Evolutionary conservation across 2,329 filamentous ascomycete genomes (phyloP).

Genomic region (Huntiella savannae): DNA sequence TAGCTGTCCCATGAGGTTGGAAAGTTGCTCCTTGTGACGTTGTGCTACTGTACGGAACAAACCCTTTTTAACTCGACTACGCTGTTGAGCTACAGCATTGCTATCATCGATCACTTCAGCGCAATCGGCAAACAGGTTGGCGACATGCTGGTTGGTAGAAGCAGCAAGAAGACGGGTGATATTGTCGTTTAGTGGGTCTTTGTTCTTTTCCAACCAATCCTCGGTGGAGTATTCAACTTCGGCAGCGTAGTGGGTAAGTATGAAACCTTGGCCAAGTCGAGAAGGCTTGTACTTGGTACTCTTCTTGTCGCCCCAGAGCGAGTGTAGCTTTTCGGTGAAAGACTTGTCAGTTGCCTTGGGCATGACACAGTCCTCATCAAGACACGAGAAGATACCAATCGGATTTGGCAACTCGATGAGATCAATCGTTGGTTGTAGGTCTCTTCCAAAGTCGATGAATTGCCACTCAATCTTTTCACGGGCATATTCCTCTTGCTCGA

Average conservation of each 20-base stretch:
- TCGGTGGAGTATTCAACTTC: slow-evolving; percentile 95
- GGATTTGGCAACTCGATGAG: slow-evolving; percentile 91
- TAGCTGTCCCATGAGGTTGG: slow-evolving; percentile 83
- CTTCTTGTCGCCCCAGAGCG: slow-evolving; percentile 78
- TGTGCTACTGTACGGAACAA: slow-evolving; percentile 94
- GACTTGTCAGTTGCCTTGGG: slow-evolving; percentile 93
- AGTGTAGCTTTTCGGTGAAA: slow-evolving; percentile 95
- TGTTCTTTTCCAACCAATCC: slow-evolving; percentile 97
- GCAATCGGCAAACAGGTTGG: slow-evolving; percentile 73
- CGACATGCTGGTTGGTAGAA: slow-evolving; percentile 69
- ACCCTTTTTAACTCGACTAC: slow-evolving; percentile 84
- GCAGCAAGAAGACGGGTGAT: slow-evolving; percentile 70
- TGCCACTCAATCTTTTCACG: slow-evolving; percentile 98
- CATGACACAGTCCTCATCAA: slow-evolving; percentile 98
- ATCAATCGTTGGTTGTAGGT: slow-evolving; percentile 93
- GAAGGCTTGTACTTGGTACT: slow-evolving; percentile 83
- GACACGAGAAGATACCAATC: slow-evolving; percentile 94
- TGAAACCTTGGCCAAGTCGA: slow-evolving; percentile 75
- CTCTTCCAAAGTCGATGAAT: slow-evolving; percentile 96
- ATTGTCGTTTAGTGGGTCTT: slow-evolving; percentile 94
- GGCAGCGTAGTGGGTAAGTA: slow-evolving; percentile 91
- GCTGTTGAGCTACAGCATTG: slow-evolving; percentile 33
- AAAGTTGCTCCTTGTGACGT: slow-evolving; percentile 93
- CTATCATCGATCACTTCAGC: slow-evolving; percentile 59
- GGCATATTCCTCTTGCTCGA: slow-evolving; percentile 96